Evolutionary conservation across 768 basidiomycete genomes (phyloP), one percentile per base, ranked within the genome.

Genomic region (Termitomyces sp.): DNA sequence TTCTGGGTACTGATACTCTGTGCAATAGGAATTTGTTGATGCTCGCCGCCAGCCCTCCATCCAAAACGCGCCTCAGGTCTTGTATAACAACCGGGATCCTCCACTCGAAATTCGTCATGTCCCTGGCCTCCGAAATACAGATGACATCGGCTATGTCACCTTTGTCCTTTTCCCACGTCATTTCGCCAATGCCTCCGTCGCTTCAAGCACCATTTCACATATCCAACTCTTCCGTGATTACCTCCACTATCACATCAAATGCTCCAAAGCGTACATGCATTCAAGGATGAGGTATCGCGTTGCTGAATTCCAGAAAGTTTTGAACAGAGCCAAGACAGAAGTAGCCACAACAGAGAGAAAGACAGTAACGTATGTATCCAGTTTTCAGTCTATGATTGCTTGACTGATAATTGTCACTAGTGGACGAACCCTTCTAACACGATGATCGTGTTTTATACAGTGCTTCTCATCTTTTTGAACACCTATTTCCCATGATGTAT

Each of bases 161-260:
- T 98, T 98, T 70, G 93, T 99, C 56, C 84, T 98, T 55, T 98
- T 94, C 79, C 96, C 97, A 26, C 93, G 94, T 44, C 97, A 98
- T 79, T 98, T 98, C 72, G 72, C 82, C 60, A 90, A 86, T 65
- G 78, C 85, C 2, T 71, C 79, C 20, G 77, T 83, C 20, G 90
- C 93, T 14, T 78, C 83, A 2, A 77, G 79, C 39, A 95, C 94
- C 14, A 97, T 98, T 69, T 95, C 94, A 30, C 93, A 93, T 66
- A 91, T 98, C 67, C 93, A 98, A 70, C 79, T 96, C 26, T 98
- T 99, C 89, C 85, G 97, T 56, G 94, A 98, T 72, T 98, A 98
- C 69, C 79, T 99, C n/a, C 97, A 99, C 75, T 98, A 98, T 73
- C 96, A 98, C 70, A 97, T 99, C 82, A 98, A 96, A 68, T 95